Conservation (phyloP, 2,329 filamentous ascomycete genomes). For the Penicillium janthinellum region DNA sequence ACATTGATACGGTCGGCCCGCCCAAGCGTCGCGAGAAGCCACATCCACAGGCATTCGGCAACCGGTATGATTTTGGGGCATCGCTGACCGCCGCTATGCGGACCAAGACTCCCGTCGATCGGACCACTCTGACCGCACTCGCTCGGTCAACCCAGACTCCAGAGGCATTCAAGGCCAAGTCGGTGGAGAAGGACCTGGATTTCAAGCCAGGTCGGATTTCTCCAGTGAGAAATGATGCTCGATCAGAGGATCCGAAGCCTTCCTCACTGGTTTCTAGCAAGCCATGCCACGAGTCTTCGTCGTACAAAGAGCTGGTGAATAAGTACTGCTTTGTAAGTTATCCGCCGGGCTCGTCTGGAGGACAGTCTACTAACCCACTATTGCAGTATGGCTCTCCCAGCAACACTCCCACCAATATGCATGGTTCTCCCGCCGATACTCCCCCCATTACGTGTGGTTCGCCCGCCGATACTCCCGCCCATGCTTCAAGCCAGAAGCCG, state of each 20-base stretch:
- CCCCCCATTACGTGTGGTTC: too few relatives aligned
- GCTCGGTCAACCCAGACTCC: slow-evolving; percentile 54
- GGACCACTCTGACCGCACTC: slow-evolving; percentile 57
- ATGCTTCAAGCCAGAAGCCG: slow-evolving; percentile 28
- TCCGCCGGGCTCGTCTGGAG: not conserved
- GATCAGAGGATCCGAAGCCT: slow-evolving; percentile 44
- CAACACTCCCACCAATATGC: slow-evolving; percentile 14
- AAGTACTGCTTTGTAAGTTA: slow-evolving; percentile 99
- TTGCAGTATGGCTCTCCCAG: slow-evolving; percentile 55
- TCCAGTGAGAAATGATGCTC: slow-evolving; percentile 24
- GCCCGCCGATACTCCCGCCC: slow-evolving; percentile 36
- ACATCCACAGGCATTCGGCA: slow-evolving; percentile 75
- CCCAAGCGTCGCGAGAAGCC: slow-evolving; percentile 50
- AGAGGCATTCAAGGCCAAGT: slow-evolving; percentile 9
- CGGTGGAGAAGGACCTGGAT: slow-evolving; percentile 16
- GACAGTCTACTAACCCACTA: slow-evolving; percentile 5
- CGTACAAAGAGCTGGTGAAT: slow-evolving; percentile 95
- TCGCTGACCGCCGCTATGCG: slow-evolving; percentile 82
- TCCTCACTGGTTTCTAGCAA: slow-evolving; percentile 62
- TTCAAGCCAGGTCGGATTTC: slow-evolving; percentile 19
- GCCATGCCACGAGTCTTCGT: slow-evolving; percentile 76
- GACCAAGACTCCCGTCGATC: slow-evolving; percentile 63
- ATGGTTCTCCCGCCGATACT: too few relatives aligned
- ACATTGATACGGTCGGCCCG: slow-evolving; percentile 62
- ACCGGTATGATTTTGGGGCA: slow-evolving; percentile 94